Conservation (phyloP, 345 rosid genomes). For the Populus tremula region DNA sequence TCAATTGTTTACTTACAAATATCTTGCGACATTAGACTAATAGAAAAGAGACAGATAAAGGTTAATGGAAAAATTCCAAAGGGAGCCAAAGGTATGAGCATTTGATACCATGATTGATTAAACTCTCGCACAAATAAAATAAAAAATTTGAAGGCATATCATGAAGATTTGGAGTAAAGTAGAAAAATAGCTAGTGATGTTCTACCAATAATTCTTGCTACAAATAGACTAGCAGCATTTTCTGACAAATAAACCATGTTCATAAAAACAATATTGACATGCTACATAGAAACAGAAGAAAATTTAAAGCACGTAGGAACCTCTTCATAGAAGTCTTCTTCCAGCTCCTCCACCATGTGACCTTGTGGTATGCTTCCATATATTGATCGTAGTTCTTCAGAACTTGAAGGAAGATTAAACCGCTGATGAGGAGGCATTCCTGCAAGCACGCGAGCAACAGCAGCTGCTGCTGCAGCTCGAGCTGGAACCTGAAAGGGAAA, state of each 20-base stretch:
- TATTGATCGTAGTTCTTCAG: conserved; percentile 64
- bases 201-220: background rate
- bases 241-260: background rate
- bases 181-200: background rate
- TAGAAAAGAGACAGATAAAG: too few relatives aligned
- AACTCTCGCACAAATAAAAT: background rate
- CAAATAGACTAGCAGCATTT: background rate
- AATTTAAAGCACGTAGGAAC: conserved; percentile 25
- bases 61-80: too few relatives aligned
- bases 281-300: background rate
- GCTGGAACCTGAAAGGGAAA: conserved; percentile 70
- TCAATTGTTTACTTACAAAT: background rate
- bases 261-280: background rate
- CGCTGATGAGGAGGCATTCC: conserved; percentile 81
- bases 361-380: conserved; percentile 68
- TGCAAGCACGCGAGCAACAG: conserved; percentile 89
- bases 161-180: background rate
- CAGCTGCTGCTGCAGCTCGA: conserved; percentile 96
- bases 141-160: background rate
- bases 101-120: background rate
- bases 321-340: conserved; percentile 85
- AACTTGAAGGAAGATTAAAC: conserved; percentile 67
- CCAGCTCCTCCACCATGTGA: conserved; percentile 60
- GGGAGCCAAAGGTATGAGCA: background rate
- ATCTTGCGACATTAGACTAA: background rate